Evolutionary conservation across 192 early-diverging fungal species (phyloP), one percentile per base, ranked within the genome.

Genomic region (Coemansia sp.): DNA sequence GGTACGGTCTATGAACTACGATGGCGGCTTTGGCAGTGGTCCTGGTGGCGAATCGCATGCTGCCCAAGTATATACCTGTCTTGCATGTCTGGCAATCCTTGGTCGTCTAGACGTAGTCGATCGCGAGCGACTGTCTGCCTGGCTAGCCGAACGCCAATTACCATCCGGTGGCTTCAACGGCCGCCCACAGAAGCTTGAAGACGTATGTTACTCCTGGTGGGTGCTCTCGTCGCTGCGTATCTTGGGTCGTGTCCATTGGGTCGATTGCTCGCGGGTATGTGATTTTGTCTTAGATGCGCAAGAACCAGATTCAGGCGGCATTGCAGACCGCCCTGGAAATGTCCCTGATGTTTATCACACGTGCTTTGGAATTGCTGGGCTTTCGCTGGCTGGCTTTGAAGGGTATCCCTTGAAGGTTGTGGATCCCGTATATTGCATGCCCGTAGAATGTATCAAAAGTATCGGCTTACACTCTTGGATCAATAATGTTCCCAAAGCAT

Each of bases 171-270:
- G 97, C 11, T 77, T 99, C 54, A 99, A 98, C 72, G 97, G 95
- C 1, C 85, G 97, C 24, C 95, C 97, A 2, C 92, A 99, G 76
- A 99, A 99, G 77, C 80, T 97, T 20, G 93, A 92, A 58, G 95
- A 99, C 72, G 95, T 93, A 78, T 98, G 96, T 70, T 98, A 98
- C 71, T 97, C 96, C 31, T 98, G 96, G 96, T 98, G 96, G 96
- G 95, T 96, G 0, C 70, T 97, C 46, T 95, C 94, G 10, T 87
- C 93, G 30, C 83, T 98, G 2, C 80, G 88, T 23, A 93, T 96
- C 22, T 67, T 98, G 54, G 89, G 85, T 20, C 76, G 90, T 1
- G 42, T 87, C 0, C 88, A 95, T 64, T 99, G 97, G 97, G 93
- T 97, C 57, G 86, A 95, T 54, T 71, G 79, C 21, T 78, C 87